Conservation (phyloP, 352 stramenopile species). For the Halophytophthora batemanensis region DNA sequence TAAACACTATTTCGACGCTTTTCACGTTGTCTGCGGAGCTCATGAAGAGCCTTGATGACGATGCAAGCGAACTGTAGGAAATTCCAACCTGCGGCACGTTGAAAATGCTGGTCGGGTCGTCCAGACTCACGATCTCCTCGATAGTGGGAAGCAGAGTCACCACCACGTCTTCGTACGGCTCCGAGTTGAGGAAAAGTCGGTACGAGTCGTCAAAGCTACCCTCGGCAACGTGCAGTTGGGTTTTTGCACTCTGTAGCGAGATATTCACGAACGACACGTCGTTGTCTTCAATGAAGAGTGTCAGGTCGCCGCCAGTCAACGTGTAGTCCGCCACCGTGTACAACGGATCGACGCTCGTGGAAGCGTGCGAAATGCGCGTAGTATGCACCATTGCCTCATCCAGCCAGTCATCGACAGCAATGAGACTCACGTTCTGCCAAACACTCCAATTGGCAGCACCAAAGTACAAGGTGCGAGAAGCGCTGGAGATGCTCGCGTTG, state of each 20-base stretch:
- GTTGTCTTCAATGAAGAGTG: slow-evolving; percentile 58
- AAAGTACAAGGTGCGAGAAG: slow-evolving; percentile 42
- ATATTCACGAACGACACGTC: slow-evolving; percentile 64
- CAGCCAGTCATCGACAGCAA: slow-evolving; percentile 62
- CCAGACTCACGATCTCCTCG: slow-evolving; percentile 41
- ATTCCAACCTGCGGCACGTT: slow-evolving; percentile 32
- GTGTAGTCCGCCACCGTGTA: slow-evolving; percentile 40
- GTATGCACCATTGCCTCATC: slow-evolving; percentile 49
- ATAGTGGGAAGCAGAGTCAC: slow-evolving; percentile 36
- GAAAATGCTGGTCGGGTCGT: slow-evolving; percentile 17
- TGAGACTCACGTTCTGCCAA: slow-evolving; percentile 55
- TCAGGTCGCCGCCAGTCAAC: slow-evolving; percentile 19
- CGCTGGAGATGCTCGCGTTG: slow-evolving; percentile 52
- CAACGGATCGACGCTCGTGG: slow-evolving; percentile 41
- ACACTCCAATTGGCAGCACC: slow-evolving; percentile 55
- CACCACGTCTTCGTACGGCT: slow-evolving; percentile 62
- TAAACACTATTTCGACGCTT: slow-evolving; percentile 55
- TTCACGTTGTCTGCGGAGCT: slow-evolving; percentile 2
- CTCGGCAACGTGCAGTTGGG: slow-evolving; percentile 58
- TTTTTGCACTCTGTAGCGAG: slow-evolving; percentile 27
- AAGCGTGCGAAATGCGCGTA: slow-evolving; percentile 47
- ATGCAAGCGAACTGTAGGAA: slow-evolving; percentile 14
- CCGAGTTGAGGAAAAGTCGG: slow-evolving; percentile 45
- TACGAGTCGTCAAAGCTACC: slow-evolving; percentile 83
- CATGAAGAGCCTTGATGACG: slow-evolving; percentile 14